phyloP scores from a whole-genome alignment of 2,329 filamentous ascomycete species.

The Hypoxylon sp. region DNA sequence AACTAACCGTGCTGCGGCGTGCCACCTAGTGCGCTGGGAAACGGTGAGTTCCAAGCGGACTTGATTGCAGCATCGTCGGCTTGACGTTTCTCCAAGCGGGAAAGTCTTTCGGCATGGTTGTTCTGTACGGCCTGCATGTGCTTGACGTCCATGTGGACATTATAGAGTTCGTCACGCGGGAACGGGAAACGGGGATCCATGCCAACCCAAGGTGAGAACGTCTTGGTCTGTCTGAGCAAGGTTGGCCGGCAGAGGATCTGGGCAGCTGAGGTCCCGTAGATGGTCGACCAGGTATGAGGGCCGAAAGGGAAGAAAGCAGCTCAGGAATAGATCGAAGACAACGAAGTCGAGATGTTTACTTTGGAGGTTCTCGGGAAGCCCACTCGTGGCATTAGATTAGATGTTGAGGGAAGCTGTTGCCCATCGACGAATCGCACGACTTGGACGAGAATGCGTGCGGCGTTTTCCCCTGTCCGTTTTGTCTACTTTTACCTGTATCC shows the following conservation, averaged over 20 bases:
- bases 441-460: conserved; percentile 21
- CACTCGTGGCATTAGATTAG: conserved; percentile 39
- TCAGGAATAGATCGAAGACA: conserved; percentile 16
- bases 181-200: conserved; percentile 71
- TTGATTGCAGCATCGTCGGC: conserved; percentile 75
- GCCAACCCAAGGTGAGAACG: conserved; percentile 47
- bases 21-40: conserved; percentile 82
- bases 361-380: conserved; percentile 29
- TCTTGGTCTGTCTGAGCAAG: conserved; percentile 18
- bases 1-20: conserved; percentile 85
- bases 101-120: conserved; percentile 68
- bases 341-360: conserved; percentile 19
- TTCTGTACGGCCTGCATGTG: conserved; percentile 70
- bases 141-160: conserved; percentile 75
- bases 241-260: conserved; percentile 4
- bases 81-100: conserved; percentile 70
- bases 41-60: conserved; percentile 93
- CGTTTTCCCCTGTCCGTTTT: conserved; percentile 24
- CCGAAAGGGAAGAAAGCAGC: conserved; percentile 1
- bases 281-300: background rate
- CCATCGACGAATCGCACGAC: conserved; percentile 30
- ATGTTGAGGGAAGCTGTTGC: conserved; percentile 22
- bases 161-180: conserved; percentile 70
- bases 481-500: conserved; percentile 39
- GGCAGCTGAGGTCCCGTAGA: conserved; percentile 3